A percentile compares a stretch with the other conserved stretches of the same genome.
Conservation (phyloP, 352 stramenopile species). For the Phytophthora foliorum region DNA sequence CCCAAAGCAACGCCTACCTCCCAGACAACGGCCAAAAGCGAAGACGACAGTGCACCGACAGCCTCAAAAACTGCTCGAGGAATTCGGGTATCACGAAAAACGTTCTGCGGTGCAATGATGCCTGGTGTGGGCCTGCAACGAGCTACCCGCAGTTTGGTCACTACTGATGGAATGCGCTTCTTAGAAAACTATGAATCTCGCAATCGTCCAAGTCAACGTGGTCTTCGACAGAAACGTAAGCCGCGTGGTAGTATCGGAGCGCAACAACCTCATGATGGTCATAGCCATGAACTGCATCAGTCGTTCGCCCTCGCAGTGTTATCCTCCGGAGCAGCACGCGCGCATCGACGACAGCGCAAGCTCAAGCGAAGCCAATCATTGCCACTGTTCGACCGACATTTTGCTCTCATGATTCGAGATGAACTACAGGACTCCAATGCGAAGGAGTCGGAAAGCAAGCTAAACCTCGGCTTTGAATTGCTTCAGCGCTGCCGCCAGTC, state of each 20-base stretch:
- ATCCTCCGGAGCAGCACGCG: conserved; percentile 19
- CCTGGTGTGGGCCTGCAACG: conserved; percentile 29
- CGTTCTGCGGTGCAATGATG: conserved; percentile 48
- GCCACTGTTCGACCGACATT: conserved; percentile 72
- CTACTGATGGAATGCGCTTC: conserved; percentile 69
- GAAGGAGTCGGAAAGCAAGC: conserved; percentile 64
- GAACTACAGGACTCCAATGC: conserved; percentile 71
- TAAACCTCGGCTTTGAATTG: conserved; percentile 66
- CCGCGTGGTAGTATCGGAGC: conserved; percentile 12
- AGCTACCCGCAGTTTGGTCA: conserved; percentile 45
- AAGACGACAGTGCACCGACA: conserved; percentile 26
- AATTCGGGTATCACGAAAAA: conserved; percentile 46
- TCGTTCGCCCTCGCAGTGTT: conserved; percentile 17
- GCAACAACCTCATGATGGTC: neutral
- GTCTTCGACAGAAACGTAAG: conserved; percentile 8
- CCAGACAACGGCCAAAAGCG: conserved; percentile 8
- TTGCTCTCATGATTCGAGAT: conserved; percentile 58
- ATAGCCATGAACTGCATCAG: conserved; percentile 25
- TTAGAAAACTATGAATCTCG: conserved; percentile 65
- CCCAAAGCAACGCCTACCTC: neutral
- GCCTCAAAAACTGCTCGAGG: conserved; percentile 29
- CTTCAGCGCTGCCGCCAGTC: conserved; percentile 60
- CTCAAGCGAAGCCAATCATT: conserved; percentile 73
- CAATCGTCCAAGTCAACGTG: conserved; percentile 22
- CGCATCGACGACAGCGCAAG: conserved; percentile 42